These are phyloP conservation scores for Houttuynia cordata DNA, from an alignment of 164 flowering plant species.

Conservation along the genomic window DNA sequence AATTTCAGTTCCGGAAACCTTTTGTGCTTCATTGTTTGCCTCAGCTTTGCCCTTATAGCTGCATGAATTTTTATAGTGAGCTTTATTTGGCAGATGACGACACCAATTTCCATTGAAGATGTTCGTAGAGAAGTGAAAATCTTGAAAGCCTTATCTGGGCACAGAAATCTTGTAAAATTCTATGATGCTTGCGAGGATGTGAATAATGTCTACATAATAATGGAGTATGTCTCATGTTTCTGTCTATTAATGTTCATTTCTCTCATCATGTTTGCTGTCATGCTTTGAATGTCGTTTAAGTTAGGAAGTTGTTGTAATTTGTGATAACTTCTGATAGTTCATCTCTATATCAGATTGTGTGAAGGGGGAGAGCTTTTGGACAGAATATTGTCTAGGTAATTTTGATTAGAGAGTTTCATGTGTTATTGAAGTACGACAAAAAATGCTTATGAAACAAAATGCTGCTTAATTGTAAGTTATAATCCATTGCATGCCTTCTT, in stretches of 20 bases:
- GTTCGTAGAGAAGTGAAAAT: conserved; percentile 94
- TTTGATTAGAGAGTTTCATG: not conserved
- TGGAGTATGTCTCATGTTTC: conserved; percentile 63
- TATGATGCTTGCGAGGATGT: conserved; percentile 90
- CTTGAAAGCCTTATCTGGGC: conserved; percentile 83
- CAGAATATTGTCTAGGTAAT: conserved; percentile 80
- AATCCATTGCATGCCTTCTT: conserved; percentile 1
- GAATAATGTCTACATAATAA: conserved; percentile 73
- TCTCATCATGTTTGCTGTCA: not conserved
- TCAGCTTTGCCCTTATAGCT: not conserved
- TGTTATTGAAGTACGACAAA: not conserved
- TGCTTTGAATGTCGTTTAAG: not conserved
- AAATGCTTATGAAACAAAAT: not conserved
- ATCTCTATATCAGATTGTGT: conserved; percentile 52
- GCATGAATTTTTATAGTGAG: not conserved
- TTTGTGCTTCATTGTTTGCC: no score
- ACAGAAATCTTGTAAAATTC: conserved; percentile 68
- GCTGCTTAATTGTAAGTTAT: not conserved
- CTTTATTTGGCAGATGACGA: conserved; percentile 66
- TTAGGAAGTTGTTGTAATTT: not conserved
- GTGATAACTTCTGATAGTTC: conserved; percentile 1
- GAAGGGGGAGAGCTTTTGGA: conserved; percentile 95
- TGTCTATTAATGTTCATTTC: not conserved
- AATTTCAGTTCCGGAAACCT: no score
- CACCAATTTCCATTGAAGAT: conserved; percentile 94